These are phyloP conservation scores for Exobasidium rhododendri DNA, from an alignment of 1,284 basidiomycete genomes.

Conservation along the genomic window DNA sequence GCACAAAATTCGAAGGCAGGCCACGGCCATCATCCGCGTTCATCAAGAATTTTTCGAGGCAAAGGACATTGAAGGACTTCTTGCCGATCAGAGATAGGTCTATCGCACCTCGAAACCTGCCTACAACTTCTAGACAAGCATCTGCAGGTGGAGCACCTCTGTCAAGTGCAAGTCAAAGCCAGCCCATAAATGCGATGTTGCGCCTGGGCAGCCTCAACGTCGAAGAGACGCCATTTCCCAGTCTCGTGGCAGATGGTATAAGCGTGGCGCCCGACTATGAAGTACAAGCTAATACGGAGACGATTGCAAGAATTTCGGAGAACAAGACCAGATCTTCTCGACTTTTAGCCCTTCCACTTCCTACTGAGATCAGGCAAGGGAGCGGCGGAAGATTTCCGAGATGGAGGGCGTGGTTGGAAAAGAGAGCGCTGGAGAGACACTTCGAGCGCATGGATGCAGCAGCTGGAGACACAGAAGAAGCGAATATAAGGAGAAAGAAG, in stretches of 20 bases:
- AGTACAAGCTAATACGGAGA: background rate
- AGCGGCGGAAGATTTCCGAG: conserved; percentile 12
- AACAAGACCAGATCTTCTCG: too few species aligned
- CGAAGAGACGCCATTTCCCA: background rate
- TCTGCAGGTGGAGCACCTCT: too few species aligned
- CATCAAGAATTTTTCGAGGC: background rate
- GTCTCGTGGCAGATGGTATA: background rate
- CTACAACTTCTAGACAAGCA: background rate
- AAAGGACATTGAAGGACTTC: background rate
- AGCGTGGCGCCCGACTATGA: background rate
- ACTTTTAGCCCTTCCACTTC: background rate
- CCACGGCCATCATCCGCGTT: background rate
- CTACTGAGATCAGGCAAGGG: background rate
- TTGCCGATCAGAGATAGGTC: background rate
- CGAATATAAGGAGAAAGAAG: conserved; percentile 11
- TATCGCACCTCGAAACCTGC: background rate
- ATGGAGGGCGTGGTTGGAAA: conserved; percentile 15
- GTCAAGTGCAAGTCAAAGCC: background rate
- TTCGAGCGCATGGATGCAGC: conserved; percentile 6
- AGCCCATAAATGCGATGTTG: background rate
- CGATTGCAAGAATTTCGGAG: too few species aligned
- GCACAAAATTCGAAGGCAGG: background rate
- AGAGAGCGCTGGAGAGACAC: conserved; percentile 15
- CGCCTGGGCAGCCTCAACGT: background rate
- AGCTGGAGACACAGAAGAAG: background rate